phyloP scores from a whole-genome alignment of 495 filamentous ascomycete genomes.

The Cairneyella variabilis region DNA sequence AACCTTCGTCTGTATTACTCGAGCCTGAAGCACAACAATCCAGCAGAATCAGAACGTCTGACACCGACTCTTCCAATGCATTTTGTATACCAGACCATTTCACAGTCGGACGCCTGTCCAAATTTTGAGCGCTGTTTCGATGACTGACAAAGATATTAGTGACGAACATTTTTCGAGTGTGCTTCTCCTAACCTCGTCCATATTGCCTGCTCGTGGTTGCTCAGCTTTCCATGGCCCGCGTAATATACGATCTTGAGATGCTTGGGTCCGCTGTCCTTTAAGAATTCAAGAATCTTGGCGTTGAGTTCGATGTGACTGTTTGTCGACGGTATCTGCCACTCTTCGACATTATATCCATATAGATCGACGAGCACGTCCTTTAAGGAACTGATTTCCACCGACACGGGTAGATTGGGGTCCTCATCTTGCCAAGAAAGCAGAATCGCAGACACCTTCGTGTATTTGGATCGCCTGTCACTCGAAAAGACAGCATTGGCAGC shows the following conservation, averaged over 20 bases:
- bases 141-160: background rate
- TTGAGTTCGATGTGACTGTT: background rate
- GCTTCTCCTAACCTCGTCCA: background rate
- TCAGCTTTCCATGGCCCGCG: slow-evolving; percentile 1
- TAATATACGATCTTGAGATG: background rate
- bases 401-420: background rate
- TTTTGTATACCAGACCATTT: slow-evolving; percentile 3
- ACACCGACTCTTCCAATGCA: background rate
- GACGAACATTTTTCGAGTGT: background rate
- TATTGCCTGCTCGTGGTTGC: background rate
- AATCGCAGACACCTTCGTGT: background rate
- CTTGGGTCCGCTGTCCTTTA: background rate
- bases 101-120: background rate
- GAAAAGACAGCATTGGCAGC: background rate
- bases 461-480: background rate
- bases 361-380: background rate
- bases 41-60: slow-evolving; percentile 1
- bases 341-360: background rate
- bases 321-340: background rate
- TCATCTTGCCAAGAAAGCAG: background rate
- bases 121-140: background rate
- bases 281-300: background rate
- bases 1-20: background rate
- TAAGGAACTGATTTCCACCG: background rate
- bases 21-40: background rate